Conservation (phyloP, 2,329 filamentous ascomycete genomes). For the Orbilia blumenaviensis region DNA sequence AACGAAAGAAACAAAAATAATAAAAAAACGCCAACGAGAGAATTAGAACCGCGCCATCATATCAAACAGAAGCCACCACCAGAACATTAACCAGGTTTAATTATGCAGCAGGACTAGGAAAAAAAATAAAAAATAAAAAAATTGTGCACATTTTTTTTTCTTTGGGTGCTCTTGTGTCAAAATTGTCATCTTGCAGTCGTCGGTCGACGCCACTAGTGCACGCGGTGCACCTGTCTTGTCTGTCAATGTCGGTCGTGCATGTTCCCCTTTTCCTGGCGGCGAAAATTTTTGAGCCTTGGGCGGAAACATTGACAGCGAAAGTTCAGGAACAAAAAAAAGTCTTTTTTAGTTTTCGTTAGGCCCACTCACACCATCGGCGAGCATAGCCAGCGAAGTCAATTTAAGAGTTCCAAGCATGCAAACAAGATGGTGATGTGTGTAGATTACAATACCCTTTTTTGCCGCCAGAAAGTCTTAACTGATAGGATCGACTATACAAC, state of each 20-base stretch:
- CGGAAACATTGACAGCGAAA: not conserved
- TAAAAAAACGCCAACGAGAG: not conserved
- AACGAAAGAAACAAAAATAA: not conserved
- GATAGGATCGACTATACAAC: slow-evolving; percentile 3
- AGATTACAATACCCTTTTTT: slow-evolving; percentile 11
- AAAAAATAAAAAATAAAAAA: not conserved
- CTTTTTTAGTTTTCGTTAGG: not conserved
- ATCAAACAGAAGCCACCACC: slow-evolving; percentile 4
- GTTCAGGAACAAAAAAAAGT: not conserved
- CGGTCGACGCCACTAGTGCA: slow-evolving; percentile 20
- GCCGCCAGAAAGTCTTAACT: slow-evolving; percentile 14
- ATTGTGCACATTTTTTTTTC: not conserved
- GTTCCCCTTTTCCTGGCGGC: slow-evolving; percentile 12
- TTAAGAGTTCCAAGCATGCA: slow-evolving; percentile 3
- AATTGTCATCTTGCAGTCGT: not conserved
- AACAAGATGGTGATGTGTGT: slow-evolving; percentile 5
- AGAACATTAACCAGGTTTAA: not conserved
- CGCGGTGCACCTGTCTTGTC: slow-evolving; percentile 7
- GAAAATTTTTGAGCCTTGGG: not conserved
- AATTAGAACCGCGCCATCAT: slow-evolving; percentile 6
- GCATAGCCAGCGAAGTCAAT: not conserved
- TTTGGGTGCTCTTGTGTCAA: not conserved
- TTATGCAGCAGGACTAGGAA: not conserved
- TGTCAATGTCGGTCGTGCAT: slow-evolving; percentile 16
- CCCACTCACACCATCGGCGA: slow-evolving; percentile 8